Evolutionary conservation across 495 filamentous ascomycete genomes (phyloP), one percentile per base, ranked within the genome.

Genomic region (Cenococcum geophilum): DNA sequence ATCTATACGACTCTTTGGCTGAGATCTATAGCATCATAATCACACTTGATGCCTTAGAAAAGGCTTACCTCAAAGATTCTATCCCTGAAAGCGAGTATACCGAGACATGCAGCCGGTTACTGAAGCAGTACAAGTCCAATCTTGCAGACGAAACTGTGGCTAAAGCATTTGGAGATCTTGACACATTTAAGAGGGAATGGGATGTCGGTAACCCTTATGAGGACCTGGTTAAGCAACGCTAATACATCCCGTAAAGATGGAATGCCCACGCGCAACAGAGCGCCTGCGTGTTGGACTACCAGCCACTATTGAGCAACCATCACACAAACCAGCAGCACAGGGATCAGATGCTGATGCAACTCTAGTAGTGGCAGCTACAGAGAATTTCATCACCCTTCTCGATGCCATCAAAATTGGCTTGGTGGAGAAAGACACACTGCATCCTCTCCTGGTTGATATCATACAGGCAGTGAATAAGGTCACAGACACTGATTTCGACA

Each of bases 21-120:
- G 93, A 99, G 70, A 86, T 99, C 53, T 97, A 97, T 76, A 95
- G 91, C 76, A 96, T 99, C 60, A 92, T 97, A 22, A 82, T 96
- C 59, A 97, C 93, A 0, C 77, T 99, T 21, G 93, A 99, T 69
- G 92, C 92, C 55, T 79, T 99, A 6, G 93, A 99, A 69, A 96
- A 95, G 72, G 95, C 93, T 14, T 97, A 92, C 76, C 86, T 97
- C 49, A 92, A 95, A 74, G 93, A 99, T 78, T 92, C 90, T 18
- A 89, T 99, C 47, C 82, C 86, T 6, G 92, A 97, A 71, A 77
- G 79, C 58, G 91, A 96, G 70, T 98, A 98, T 74, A 95, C 93
- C 4, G 92, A 96, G 70, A 95, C 89, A 59, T 99, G 93, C 76
- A 85, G 88, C 64, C 83, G 95, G 36, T 80, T 96, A 50, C 75